Base-by-base conservation (phyloP, 805 yeast species). In the Schwanniomyces occidentalis region DNA sequence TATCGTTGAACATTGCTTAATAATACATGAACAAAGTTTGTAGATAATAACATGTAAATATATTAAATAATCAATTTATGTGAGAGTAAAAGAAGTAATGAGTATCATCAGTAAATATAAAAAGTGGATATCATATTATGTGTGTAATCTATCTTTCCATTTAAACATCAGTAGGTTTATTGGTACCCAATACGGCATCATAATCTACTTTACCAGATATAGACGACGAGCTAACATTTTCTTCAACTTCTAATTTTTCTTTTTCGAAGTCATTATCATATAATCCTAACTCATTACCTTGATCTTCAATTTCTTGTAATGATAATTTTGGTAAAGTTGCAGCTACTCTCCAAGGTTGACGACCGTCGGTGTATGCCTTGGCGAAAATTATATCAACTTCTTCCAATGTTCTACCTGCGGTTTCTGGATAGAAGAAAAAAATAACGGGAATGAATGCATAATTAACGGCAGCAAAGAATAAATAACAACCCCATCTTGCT, bases 321-420 rank as follows among this genome's bases (percentile, higher is more conserved):
- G 74, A 54, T 40, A 83, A 67, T 55, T 72, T 74, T 24, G 87
- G 87, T 70, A 82, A 49, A 36, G 71, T 63, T 24, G 71, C 67
- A 32, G 89, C 89, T 30, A 83, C 82, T 56, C 76, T 69, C 73
- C 71, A 82, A 21, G 82, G 76, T 42, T 69, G 73, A 45, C 71
- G 71, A 32, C 71, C 70, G 41, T 83, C 89, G 29, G 61, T 69
- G 45, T 71, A 59, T 6, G 84, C 75, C 61, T 75, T 77, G 51
- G 85, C 85, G 44, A 68, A 78, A 37, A 83, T 79, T 52, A 80
- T 79, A 54, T 69, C 73, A 37, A 65, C 61, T 51, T 69, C 75
- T 57, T 66, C 71, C 58, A 67, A 67, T 22, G 63, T 47, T 53
- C 71, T 58, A 29, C 69, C 74, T 20, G 67, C 73, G 20, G 71